Base-by-base conservation (phyloP, 371 early-diverging fungal genomes). In the Lichtheimia corymbifera region DNA sequence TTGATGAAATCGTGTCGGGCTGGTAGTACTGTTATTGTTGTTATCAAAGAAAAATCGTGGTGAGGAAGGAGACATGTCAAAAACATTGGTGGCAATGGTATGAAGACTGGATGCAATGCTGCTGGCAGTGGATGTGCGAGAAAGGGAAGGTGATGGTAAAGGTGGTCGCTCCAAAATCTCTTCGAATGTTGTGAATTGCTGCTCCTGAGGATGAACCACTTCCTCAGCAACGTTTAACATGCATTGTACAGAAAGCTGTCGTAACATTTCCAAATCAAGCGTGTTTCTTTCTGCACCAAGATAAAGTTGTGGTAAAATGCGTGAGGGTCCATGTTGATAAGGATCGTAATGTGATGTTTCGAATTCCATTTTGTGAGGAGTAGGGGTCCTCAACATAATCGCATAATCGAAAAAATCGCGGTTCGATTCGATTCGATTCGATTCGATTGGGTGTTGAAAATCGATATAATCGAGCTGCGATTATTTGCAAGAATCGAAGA, bases 151-250 rank as follows among this genome's bases (percentile, higher is more conserved):
- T 0, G 73, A 71, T n/a, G 72, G 70, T 41, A 62, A 24, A 52
- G 22, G 22, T 49, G 55, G 42, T 18, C 28, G 42, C n/a, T 47
- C n/a, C 55, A 57, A n/a, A 11, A 50, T 53, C 5, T 68, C 59
- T 17, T 72, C 66, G 61, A 70, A 65, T 5, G 73, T 64, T 22
- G 63, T 58, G 53, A 71, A 72, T 44, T 61, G 43, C 28, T 70
- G 58, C 71, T 65, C 67, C 47, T 66, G 66, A 11, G 82, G 80
- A 47, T 77, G 66, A 11, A 71, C 70, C 2, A 92, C 88, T 70
- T 93, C 94, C 3, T 84, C 83, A 2, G 92, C 94, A 12, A 92
- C 92, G 71, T 93, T 93, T 18, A 93, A 62, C 52, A 93, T 84
- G 50, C 72, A 82, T 5, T 75, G 68, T 53, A 93, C 80, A 17